These are phyloP conservation scores for Schizothecium vesticola DNA, from an alignment of 495 filamentous ascomycete genomes.

Conservation along the genomic window DNA sequence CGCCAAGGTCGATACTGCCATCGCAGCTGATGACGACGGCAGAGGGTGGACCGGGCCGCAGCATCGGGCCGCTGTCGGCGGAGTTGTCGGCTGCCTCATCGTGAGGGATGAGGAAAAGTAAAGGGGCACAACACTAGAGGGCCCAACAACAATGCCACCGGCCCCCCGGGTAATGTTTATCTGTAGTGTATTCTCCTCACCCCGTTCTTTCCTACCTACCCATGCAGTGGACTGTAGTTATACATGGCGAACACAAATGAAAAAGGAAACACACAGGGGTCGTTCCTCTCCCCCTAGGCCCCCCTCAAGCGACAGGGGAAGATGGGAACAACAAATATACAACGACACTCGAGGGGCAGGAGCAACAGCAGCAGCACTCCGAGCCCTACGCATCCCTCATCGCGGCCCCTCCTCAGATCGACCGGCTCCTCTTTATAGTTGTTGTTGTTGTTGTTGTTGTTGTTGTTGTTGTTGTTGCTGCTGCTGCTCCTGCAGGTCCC, in stretches of 20 bases:
- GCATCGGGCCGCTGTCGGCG: background rate
- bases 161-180: background rate
- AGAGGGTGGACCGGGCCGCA: background rate
- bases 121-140: background rate
- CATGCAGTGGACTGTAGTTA: conserved; percentile 19
- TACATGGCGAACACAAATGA: conserved; percentile 24
- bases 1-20: background rate
- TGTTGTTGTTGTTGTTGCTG: background rate
- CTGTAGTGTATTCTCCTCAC: background rate
- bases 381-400: conserved; percentile 1
- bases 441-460: background rate
- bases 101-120: background rate
- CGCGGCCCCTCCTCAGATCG: background rate
- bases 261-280: conserved; percentile 13
- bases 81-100: background rate
- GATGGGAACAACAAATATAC: conserved; percentile 12
- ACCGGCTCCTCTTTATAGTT: background rate
- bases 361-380: background rate
- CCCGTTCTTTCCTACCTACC: background rate
- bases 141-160: background rate
- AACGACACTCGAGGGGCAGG: background rate
- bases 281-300: background rate
- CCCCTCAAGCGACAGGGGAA: background rate
- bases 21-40: background rate
- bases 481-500: background rate